A percentile compares a stretch with the other conserved stretches of the same genome.
Evolutionary conservation across 2,329 filamentous ascomycete genomes (phyloP).

Genomic region (Graphium sp.): DNA sequence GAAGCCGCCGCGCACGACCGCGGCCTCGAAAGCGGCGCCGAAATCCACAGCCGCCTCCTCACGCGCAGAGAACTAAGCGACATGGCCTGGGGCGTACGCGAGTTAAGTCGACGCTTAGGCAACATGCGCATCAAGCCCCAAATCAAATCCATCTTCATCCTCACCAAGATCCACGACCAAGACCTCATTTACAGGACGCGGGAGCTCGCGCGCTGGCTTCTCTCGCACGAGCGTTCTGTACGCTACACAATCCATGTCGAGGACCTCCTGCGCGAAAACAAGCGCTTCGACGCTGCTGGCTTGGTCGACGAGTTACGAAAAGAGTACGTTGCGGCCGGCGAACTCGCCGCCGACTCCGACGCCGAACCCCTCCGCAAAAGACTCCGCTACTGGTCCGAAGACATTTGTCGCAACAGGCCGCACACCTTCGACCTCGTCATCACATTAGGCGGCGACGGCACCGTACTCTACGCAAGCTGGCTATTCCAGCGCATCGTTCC

Average conservation of each 20-base stretch:
- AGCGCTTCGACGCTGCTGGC: constrained; percentile 55
- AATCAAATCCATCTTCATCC: constrained; percentile 67
- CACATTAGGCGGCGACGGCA: constrained; percentile 88
- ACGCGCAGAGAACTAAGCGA: constrained; percentile 92
- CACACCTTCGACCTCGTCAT: constrained; percentile 90
- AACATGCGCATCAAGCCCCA: constrained; percentile 70
- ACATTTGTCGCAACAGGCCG: constrained; percentile 60
- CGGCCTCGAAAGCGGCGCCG: constrained; percentile 8
- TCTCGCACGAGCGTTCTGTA: constrained; percentile 50
- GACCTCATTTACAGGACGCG: constrained; percentile 62
- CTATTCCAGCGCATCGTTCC: constrained; percentile 91
- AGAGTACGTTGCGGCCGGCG: constrained; percentile 18
- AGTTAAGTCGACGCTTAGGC: constrained; percentile 72
- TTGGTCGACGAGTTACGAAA: constrained; percentile 44
- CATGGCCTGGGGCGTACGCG: constrained; percentile 91
- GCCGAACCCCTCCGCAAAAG: constrained; percentile 25
- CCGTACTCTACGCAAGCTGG: constrained; percentile 91
- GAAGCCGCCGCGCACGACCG: too few relatives aligned
- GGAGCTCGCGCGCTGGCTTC: constrained; percentile 64
- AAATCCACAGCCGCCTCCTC: constrained; percentile 47
- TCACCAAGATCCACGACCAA: constrained; percentile 85
- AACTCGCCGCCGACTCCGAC: constrained; percentile 15
- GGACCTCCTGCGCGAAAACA: constrained; percentile 52
- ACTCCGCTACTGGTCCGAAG: constrained; percentile 68
- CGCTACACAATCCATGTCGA: constrained; percentile 73